Conservation (phyloP, 2,329 filamentous ascomycete species). For the Drechslerella stenobrocha region DNA sequence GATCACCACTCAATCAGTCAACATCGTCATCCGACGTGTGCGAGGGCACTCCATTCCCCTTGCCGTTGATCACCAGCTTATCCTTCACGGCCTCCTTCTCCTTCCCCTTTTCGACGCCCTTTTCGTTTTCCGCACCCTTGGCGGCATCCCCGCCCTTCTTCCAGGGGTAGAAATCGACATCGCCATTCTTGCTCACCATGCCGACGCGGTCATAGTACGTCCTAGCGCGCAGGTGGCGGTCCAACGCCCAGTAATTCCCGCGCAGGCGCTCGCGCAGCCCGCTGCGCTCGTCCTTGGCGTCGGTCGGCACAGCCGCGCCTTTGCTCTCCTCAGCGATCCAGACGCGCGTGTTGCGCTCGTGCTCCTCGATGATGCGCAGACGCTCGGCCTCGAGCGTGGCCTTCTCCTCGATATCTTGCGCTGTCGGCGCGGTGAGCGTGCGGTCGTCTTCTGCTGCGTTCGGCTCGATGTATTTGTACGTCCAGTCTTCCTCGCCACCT, state of each 20-base stretch:
- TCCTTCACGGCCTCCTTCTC: constrained; percentile 41
- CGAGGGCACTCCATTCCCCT: constrained; percentile 17
- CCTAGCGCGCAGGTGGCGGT: constrained; percentile 81
- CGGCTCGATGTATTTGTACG: constrained; percentile 83
- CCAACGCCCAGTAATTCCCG: constrained; percentile 82
- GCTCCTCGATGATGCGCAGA: constrained; percentile 68
- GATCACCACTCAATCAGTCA: constrained; percentile 45
- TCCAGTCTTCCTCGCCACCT: constrained; percentile 82
- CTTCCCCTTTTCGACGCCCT: not conserved
- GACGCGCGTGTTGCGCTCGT: constrained; percentile 71
- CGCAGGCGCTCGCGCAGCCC: constrained; percentile 67
- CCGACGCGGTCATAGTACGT: constrained; percentile 83
- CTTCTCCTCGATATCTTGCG: constrained; percentile 59
- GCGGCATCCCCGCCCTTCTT: constrained; percentile 43
- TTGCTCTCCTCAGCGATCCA: constrained; percentile 66
- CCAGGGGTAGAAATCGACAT: constrained; percentile 70
- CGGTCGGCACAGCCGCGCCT: constrained; percentile 54
- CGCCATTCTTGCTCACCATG: constrained; percentile 69
- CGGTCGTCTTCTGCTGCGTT: constrained; percentile 73
- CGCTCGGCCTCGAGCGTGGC: constrained; percentile 64
- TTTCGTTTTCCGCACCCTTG: constrained; percentile 7
- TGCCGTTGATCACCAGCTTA: constrained; percentile 19
- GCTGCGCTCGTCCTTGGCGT: constrained; percentile 63
- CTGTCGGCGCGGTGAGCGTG: constrained; percentile 65
- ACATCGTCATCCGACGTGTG: constrained; percentile 51